Base-by-base conservation (phyloP, 129 eudicot genomes). In the Ambrosia trifida region DNA sequence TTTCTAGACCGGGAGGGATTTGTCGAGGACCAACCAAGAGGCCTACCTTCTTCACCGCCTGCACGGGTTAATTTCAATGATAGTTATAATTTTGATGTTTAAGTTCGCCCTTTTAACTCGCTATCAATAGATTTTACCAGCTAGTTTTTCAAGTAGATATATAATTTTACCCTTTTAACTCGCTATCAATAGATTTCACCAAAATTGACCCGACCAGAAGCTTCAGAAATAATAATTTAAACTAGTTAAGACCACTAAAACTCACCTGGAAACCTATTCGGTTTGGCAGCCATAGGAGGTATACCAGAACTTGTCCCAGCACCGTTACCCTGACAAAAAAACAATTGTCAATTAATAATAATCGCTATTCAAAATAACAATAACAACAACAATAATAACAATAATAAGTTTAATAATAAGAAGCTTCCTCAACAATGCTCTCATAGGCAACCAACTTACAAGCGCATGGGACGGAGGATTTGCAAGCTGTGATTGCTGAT, bases 391-490 rank as follows among this genome's bases (percentile, higher is more conserved):
- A 30, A 30, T 57, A 28, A 24, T 57, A 57, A 57, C 28, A 30
- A 30, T 57, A 28, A 24, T 57, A 28, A 57, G 40, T 24, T 57
- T 2, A 57, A 28, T 57, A 30, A 28, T 28, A 57, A 30, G 17
- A 4, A 2, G 64, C 11, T 59, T 59, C 65, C 7, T 28, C 18
- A 2, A 32, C 65, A 11, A 59, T 31, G 10, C 65, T 38, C 65
- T 20, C 7, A 13, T 28, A 20, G 45, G 78, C 38, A 49, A 47
- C 38, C 51, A 61, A 77, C 97, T 90, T 82, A 94, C 99, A 71
- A 85, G 92, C 82, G 96, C 86, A 69, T 90, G 93, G 35, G 95
- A 86, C 9, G 98, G 98, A 76, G 97, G 95, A 78, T 88, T 88
- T 59, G 95, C 87, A 66, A 87, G 95, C 81, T 90, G 97, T 45